A percentile compares a stretch with the other conserved stretches of the same genome.
Evolutionary conservation across 2,329 filamentous ascomycete species (phyloP).

Genomic region (Alternaria dauci): DNA sequence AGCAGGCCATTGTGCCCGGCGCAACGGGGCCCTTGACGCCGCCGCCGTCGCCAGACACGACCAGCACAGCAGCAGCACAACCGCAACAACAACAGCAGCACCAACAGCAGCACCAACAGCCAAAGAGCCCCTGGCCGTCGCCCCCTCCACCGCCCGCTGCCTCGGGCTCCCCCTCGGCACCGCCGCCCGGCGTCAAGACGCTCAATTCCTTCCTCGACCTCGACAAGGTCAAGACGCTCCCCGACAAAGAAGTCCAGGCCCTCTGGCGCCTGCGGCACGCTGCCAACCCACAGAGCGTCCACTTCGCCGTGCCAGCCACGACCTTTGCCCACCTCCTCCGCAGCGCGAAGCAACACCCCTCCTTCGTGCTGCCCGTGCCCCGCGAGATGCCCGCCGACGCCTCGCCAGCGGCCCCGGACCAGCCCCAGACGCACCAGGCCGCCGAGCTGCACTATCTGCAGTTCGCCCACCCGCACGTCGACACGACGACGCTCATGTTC

Average conservation of each 20-base stretch:
- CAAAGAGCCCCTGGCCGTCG: slow-evolving; percentile 34
- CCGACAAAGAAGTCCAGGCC: slow-evolving; percentile 81
- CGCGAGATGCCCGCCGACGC: slow-evolving; percentile 57
- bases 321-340: slow-evolving; percentile 78
- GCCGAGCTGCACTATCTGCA: slow-evolving; percentile 97
- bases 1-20: slow-evolving; percentile 67
- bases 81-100: slow-evolving; percentile 29
- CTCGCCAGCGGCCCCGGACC: slow-evolving; percentile 17
- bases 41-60: slow-evolving; percentile 13
- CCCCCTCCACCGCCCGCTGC: slow-evolving; percentile 34
- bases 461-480: slow-evolving; percentile 84
- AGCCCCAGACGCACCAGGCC: slow-evolving; percentile 59
- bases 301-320: slow-evolving; percentile 77
- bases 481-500: slow-evolving; percentile 75
- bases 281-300: slow-evolving; percentile 75
- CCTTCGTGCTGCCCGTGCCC: slow-evolving; percentile 90
- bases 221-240: slow-evolving; percentile 75
- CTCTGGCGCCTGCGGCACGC: slow-evolving; percentile 93
- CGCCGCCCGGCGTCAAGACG: slow-evolving; percentile 65
- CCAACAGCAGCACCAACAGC: slow-evolving; percentile 21
- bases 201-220: slow-evolving; percentile 79
- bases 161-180: slow-evolving; percentile 39
- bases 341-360: slow-evolving; percentile 77
- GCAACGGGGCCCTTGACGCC: slow-evolving; percentile 56
- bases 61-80: slow-evolving; percentile 18